A percentile compares a stretch with the other conserved stretches of the same genome.
Conservation (phyloP, 371 early-diverging fungal species). For the Dichotomocladium elegans region DNA sequence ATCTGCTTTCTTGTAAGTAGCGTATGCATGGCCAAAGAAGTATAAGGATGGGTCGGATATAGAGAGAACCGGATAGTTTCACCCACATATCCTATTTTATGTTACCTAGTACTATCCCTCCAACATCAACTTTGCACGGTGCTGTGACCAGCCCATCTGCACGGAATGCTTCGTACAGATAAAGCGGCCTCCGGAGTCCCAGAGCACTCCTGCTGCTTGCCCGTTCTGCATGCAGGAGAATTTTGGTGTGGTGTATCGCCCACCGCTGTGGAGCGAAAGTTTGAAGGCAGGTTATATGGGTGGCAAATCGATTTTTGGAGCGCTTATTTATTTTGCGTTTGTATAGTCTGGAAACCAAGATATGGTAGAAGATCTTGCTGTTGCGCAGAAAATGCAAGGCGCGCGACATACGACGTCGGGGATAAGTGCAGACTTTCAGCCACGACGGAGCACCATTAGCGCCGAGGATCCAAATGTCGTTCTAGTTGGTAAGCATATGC, state of each 20-base stretch:
- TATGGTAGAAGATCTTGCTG: no score
- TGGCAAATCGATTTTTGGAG: no score
- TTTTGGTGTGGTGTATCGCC: slow-evolving; percentile 76
- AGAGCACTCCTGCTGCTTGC: slow-evolving; percentile 59
- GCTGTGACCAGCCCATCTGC: slow-evolving; percentile 94
- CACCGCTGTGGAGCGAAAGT: slow-evolving; percentile 50
- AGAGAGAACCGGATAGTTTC: no score
- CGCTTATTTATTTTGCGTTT: no score
- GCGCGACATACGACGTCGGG: slow-evolving; percentile 41
- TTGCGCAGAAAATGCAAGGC: no score
- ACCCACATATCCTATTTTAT: background rate
- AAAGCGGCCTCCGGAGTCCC: slow-evolving; percentile 65
- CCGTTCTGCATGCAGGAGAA: slow-evolving; percentile 86
- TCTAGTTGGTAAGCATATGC: slow-evolving; percentile 40
- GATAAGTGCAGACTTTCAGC: slow-evolving; percentile 16
- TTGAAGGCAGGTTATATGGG: no score
- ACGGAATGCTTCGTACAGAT: slow-evolving; percentile 95
- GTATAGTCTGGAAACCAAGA: no score
- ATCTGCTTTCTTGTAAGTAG: slow-evolving; percentile 54
- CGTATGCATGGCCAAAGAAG: no score
- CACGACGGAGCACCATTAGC: slow-evolving; percentile 55
- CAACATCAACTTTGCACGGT: slow-evolving; percentile 90
- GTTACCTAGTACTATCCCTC: slow-evolving; percentile 78
- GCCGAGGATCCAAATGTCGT: slow-evolving; percentile 66
- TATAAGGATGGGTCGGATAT: background rate